Conservation (phyloP, 2,329 filamentous ascomycete genomes). For the Fusarium palustre region DNA sequence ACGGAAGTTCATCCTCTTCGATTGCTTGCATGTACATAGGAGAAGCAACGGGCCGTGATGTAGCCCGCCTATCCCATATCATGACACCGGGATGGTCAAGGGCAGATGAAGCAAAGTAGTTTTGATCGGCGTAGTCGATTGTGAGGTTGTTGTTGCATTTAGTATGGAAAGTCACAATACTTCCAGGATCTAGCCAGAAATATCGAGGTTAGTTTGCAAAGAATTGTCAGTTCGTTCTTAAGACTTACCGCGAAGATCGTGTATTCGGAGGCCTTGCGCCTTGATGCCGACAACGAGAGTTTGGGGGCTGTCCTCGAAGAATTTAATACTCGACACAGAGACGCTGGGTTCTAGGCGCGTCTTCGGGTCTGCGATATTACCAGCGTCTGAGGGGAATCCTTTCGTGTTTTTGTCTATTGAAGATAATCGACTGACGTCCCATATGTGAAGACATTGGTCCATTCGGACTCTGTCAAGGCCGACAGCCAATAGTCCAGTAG, state of each 20-base stretch:
- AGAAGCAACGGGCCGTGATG: conserved; percentile 64
- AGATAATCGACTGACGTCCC: conserved; percentile 76
- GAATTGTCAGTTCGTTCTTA: background rate
- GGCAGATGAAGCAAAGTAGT: conserved; percentile 86
- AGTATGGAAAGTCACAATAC: conserved; percentile 70
- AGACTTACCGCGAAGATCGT: conserved; percentile 77
- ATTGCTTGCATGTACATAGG: conserved; percentile 67
- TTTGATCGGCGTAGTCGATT: conserved; percentile 82
- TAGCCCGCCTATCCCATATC: conserved; percentile 81
- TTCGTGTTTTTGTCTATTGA: conserved; percentile 59
- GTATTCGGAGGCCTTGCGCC: conserved; percentile 78
- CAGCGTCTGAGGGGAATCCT: conserved; percentile 63
- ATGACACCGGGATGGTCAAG: conserved; percentile 79
- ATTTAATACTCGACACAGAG: conserved; percentile 84
- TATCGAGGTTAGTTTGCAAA: background rate
- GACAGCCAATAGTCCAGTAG: conserved; percentile 77
- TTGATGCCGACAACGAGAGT: conserved; percentile 82
- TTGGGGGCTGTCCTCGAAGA: conserved; percentile 81
- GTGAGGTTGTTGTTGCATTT: conserved; percentile 78
- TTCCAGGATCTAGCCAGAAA: conserved; percentile 56
- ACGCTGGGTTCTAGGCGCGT: conserved; percentile 73
- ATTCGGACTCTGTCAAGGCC: conserved; percentile 84
- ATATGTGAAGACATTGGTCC: conserved; percentile 85
- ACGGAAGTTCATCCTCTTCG: conserved; percentile 71
- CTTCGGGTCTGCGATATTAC: conserved; percentile 67